Evolutionary conservation across 2,329 filamentous ascomycete species (phyloP).

Genomic region (Phoma sp.): DNA sequence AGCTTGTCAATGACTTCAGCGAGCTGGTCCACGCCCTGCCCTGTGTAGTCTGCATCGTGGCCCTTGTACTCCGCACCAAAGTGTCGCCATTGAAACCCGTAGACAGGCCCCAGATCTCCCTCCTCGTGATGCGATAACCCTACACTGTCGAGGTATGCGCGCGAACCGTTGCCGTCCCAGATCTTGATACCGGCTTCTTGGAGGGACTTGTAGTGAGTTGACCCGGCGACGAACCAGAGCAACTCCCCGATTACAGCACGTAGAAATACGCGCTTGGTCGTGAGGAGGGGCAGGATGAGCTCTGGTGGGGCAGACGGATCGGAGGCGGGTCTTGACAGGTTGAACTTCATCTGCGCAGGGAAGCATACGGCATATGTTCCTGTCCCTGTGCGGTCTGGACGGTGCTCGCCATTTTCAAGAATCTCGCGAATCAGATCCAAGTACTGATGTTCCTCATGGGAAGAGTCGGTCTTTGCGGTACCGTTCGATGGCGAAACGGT

Average conservation of each 20-base stretch:
- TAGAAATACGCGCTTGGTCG: conserved; percentile 94
- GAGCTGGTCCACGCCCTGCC: conserved; percentile 90
- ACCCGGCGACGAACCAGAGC: conserved; percentile 91
- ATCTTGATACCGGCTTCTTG: conserved; percentile 87
- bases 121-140: conserved; percentile 81
- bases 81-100: conserved; percentile 98
- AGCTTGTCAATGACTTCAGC: conserved; percentile 89
- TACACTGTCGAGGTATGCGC: conserved; percentile 84
- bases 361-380: conserved; percentile 91
- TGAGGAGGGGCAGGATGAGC: conserved; percentile 86
- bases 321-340: conserved; percentile 65
- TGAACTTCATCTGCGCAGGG: conserved; percentile 84
- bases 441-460: conserved; percentile 92
- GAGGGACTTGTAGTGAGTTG: conserved; percentile 78
- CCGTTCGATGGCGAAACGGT: conserved; percentile 10
- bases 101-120: conserved; percentile 92
- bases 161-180: conserved; percentile 96
- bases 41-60: conserved; percentile 76
- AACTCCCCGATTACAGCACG: conserved; percentile 90
- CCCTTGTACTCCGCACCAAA: conserved; percentile 87
- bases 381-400: conserved; percentile 91
- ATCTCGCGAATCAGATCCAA: conserved; percentile 87
- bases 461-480: conserved; percentile 21
- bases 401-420: conserved; percentile 80
- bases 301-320: conserved; percentile 50